Base-by-base conservation (phyloP, 768 basidiomycete genomes). In the Exsudoporus frostii region DNA sequence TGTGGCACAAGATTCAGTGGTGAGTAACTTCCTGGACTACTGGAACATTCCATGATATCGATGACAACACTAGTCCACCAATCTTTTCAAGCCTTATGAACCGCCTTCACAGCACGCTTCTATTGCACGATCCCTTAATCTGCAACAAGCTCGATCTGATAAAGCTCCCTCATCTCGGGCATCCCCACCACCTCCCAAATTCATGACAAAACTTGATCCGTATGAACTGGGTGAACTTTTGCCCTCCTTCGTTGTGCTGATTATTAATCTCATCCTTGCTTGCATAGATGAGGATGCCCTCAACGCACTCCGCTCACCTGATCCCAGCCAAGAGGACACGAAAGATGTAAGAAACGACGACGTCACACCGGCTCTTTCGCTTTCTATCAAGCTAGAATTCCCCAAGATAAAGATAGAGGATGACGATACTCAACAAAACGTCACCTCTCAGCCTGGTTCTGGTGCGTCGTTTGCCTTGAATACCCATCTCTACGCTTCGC, bases 181-280 rank as follows among this genome's bases (percentile, higher is more conserved):
- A 20, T 30, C 41, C 2, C 24, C 49, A 5, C 39, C 60, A n/a
- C 51, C 33, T 5, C 38, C 37, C 10, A 70, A 64, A 39, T 54
- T 62, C 17, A 20, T 66, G 33, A 68, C 56, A 40, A 68, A 68
- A 38, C 34, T 66, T 3, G 69, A 70, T 45, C 67, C 67, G 0
- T 70, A 68, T 6, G 66, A 69, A 34, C 24, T 67, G 19, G 69
- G 69, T 57, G 17, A 44, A 43, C 7, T 4, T 37, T 6, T 11
- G 3, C 15, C 2, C 5, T 4, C 20, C 22, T 17, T 36, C 1
- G 2, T 40, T 7, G 5, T 33, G 19, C 10, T 3, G 14, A 43
- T 8, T 3, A 11, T 37, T 40, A 5, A 2, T 29, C 24, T 36
- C 10, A 39, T 13, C 19, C 10, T 6, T 48, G 1, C 1, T 37